Base-by-base conservation (phyloP, 371 early-diverging fungal genomes). In the Mucor mucedo region DNA sequence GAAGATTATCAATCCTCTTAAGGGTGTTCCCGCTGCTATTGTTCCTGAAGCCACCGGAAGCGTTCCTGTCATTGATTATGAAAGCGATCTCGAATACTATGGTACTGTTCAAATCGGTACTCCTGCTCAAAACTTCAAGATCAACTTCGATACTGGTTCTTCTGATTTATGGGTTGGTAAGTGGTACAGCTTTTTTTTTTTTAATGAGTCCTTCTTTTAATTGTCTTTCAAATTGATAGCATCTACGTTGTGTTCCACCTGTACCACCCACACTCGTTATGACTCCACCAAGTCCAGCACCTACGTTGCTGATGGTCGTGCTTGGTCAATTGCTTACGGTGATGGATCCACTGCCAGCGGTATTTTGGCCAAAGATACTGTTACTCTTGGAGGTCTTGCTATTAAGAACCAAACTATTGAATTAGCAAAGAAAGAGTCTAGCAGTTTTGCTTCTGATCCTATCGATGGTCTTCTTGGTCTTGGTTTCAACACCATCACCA, bases 91-190 rank as follows among this genome's bases (percentile, higher is more conserved):
- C 21, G 63, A 84, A 68, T 88, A 88, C 73, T 86, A 84, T 52
- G 89, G 87, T 50, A 65, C 50, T 8, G 70, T 88, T 42, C 39
- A 69, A 6, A 64, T 91, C 13, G 92, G 92, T 11, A 87, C 90
- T n/a, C 91, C 92, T 10, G 72, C 81, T 2, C 85, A 90, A 64
- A 63, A 38, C 14, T 75, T 91, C 71, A 77, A 82, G 62, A 79
- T 92, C 11, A 76, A 89, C 39, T 87, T 92, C 60, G 92, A 91
- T 65, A 91, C 91, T 6, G 90, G 91, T 0, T 91, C 91, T 3
- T 76, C 85, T 49, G 82, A 89, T 55, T 68, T 89, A 54, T 90
- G 91, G 91, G 60, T 88, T 58, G 67, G 71, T 64, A 71, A 67
- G 52, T 50, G 21, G 6, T 27, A 28, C 6, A 48, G 28, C 4